phyloP scores from a whole-genome alignment of 2,329 filamentous ascomycete species.

The Fusarium mundagurra region DNA sequence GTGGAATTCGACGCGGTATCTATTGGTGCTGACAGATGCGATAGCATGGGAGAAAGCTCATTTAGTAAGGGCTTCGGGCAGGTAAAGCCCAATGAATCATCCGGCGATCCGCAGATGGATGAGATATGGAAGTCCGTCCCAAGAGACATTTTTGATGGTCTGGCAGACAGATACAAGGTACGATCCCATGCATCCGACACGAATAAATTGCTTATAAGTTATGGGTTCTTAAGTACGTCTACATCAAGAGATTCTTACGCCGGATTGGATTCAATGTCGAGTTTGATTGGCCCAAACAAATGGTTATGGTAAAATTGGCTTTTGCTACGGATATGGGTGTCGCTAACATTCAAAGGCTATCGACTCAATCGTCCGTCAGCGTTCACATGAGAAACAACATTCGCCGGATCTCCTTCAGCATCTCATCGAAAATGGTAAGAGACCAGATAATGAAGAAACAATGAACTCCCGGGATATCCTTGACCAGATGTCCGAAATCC shows the following conservation, averaged over 20 bases:
- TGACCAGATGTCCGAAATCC: background rate
- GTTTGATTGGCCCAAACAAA: background rate
- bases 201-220: background rate
- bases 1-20: fast-evolving
- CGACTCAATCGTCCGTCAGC: background rate
- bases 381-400: background rate
- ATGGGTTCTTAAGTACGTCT: background rate
- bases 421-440: background rate
- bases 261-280: background rate
- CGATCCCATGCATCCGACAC: fast-evolving
- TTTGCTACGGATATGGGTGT: background rate
- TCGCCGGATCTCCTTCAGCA: background rate
- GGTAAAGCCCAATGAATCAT: background rate
- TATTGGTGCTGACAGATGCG: background rate
- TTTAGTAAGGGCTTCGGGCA: background rate
- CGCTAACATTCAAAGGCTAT: background rate
- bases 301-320: background rate
- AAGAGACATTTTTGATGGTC: background rate
- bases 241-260: background rate
- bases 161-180: background rate
- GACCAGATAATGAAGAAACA: background rate
- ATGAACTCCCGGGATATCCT: background rate
- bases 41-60: background rate
- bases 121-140: background rate
- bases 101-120: background rate